Conservation (phyloP, 345 rosid genomes). For the Gossypium turneri region DNA sequence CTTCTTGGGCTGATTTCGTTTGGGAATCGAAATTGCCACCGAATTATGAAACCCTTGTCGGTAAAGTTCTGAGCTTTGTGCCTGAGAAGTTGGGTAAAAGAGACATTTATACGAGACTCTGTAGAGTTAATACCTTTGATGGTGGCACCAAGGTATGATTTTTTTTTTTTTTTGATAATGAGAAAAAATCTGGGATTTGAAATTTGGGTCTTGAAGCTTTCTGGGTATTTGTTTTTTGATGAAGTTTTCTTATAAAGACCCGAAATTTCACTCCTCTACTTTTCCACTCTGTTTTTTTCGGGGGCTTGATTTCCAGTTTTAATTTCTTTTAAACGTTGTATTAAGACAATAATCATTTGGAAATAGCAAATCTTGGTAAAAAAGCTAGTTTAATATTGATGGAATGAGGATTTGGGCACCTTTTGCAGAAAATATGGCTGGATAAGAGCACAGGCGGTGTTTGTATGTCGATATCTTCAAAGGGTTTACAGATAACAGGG, state of each 20-base stretch:
- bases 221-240: not conserved
- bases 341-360: no score
- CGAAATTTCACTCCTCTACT: not conserved
- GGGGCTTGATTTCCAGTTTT: not conserved
- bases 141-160: constrained; percentile 65
- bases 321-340: no score
- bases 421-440: constrained; percentile 75
- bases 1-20: constrained; percentile 91
- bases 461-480: constrained; percentile 62
- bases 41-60: constrained; percentile 52
- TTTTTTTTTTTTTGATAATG: not conserved
- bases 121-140: constrained; percentile 56
- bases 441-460: constrained; percentile 67
- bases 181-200: not conserved
- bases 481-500: constrained; percentile 72
- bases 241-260: not conserved
- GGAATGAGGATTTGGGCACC: not conserved
- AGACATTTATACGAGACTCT: constrained; percentile 62
- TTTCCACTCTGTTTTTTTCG: not conserved
- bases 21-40: constrained; percentile 92
- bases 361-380: no score
- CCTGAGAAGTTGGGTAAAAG: constrained; percentile 49
- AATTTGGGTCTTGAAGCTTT: not conserved
- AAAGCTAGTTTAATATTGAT: not conserved
- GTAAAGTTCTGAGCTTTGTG: constrained; percentile 43